A percentile compares a stretch with the other conserved stretches of the same genome.
phyloP scores from a whole-genome alignment of 78 protist genomes.

The Dictyostelium brefeldianum region DNA sequence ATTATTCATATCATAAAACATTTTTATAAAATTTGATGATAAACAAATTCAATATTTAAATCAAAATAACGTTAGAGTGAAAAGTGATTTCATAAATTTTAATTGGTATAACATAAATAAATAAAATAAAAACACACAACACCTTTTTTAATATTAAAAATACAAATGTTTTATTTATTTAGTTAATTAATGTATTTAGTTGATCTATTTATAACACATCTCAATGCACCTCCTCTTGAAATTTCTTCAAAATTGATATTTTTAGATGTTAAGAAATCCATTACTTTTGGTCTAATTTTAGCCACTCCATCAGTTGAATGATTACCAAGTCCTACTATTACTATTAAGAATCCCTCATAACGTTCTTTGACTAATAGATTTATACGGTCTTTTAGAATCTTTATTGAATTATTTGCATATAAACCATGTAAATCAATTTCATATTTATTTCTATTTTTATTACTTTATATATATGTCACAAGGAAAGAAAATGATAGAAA shows the following conservation, averaged over 20 bases:
- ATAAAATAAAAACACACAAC: no score
- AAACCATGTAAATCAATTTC: constrained; percentile 25
- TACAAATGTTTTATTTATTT: no score
- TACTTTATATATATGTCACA: no score
- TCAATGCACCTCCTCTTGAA: constrained; percentile 6
- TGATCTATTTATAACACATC: no score
- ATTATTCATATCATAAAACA: no score
- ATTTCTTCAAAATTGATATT: not conserved
- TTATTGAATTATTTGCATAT: not conserved
- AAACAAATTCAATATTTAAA: no score
- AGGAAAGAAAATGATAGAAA: not conserved
- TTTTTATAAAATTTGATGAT: no score
- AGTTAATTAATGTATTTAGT: no score
- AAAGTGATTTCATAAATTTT: no score
- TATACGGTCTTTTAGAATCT: not conserved
- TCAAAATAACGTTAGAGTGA: no score
- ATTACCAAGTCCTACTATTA: not conserved
- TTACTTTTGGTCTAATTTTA: constrained; percentile 20
- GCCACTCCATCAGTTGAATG: not conserved
- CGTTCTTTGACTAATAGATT: not conserved
- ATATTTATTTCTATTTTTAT: constrained; percentile 21
- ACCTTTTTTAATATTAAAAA: no score
- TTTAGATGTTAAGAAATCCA: not conserved
- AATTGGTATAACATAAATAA: no score
- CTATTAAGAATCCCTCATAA: not conserved